Conservation (phyloP, 108 stramenopile species). For the Hondaea fermentalgiana region DNA sequence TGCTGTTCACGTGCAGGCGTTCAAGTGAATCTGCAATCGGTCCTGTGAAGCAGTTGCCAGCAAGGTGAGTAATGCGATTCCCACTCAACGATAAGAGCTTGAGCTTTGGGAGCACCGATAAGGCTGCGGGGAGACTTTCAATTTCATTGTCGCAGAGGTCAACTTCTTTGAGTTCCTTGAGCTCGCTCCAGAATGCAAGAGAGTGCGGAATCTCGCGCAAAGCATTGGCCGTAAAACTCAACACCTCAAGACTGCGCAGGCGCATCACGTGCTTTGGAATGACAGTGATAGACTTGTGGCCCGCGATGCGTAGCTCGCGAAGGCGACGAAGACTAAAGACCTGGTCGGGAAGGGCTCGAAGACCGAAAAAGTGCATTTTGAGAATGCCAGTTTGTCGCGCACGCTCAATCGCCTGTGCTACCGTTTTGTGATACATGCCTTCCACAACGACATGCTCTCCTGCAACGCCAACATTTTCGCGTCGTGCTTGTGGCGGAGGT, state of each 20-base stretch:
- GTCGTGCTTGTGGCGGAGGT: neutral
- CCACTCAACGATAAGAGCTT: neutral
- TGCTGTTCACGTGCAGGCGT: conserved; percentile 23
- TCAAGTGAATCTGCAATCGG: neutral
- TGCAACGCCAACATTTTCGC: neutral
- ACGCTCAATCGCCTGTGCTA: neutral
- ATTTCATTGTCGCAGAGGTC: neutral
- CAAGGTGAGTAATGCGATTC: neutral
- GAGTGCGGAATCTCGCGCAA: neutral
- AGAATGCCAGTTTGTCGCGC: conserved; percentile 1
- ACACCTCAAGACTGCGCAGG: neutral
- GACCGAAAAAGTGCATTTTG: neutral
- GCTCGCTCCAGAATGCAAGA: neutral
- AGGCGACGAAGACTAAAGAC: neutral
- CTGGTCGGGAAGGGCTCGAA: neutral
- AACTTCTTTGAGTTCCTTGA: neutral
- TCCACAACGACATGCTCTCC: neutral
- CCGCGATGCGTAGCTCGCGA: neutral
- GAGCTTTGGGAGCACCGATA: neutral
- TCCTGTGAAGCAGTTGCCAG: neutral
- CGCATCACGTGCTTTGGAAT: neutral
- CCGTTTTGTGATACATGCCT: neutral
- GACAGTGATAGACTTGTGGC: neutral
- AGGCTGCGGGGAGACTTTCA: neutral
- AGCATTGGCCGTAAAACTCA: neutral